Evolutionary conservation across 768 basidiomycete genomes (phyloP), one percentile per base, ranked within the genome.

Genomic region (Piloderma croceum): DNA sequence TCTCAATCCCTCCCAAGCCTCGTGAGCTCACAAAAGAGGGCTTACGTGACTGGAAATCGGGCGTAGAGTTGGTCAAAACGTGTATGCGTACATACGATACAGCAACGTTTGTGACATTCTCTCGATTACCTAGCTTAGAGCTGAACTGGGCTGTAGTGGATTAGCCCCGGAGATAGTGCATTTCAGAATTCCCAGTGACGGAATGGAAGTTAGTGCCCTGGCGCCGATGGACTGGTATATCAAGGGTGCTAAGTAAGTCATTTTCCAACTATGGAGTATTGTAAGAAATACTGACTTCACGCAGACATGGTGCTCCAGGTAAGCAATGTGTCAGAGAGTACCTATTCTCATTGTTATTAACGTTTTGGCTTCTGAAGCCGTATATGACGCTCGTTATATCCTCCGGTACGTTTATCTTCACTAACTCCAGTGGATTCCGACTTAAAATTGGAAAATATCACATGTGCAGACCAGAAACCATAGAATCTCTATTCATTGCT

Each of bases 381-480:
- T 80, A 1, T 82, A 91, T 47, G 91, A 94, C 50, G 90, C 90
- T 9, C 79, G 91, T 27, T 96, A 98, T 58, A 96, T 97, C 60
- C 79, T 98, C 7, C 79, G 91, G 77, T 77, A 42, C 19, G 71
- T 57, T 39, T 25, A n/a, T 33, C 32, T 22, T 31, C 10, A 32
- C 22, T 29, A 15, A 7, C 12, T 10, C 17, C 6, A 17, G 10
- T 21, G 24, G 29, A 13, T 36, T 39, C 24, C 15, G 5, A n/a
- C n/a, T n/a, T n/a, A n/a, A n/a, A n/a, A n/a, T n/a, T n/a, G n/a
- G n/a, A n/a, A n/a, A n/a, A n/a, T n/a, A n/a, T 39, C 11, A 39
- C n/a, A 24, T 24, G 15, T 29, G 6, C 49, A 84, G 89, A 6
- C 93, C 93, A 2, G 93, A 98, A 67, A 98, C 93, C 2, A 76